phyloP scores from a whole-genome alignment of 148 eudicot genomes.

The Gaultheria prostrata region DNA sequence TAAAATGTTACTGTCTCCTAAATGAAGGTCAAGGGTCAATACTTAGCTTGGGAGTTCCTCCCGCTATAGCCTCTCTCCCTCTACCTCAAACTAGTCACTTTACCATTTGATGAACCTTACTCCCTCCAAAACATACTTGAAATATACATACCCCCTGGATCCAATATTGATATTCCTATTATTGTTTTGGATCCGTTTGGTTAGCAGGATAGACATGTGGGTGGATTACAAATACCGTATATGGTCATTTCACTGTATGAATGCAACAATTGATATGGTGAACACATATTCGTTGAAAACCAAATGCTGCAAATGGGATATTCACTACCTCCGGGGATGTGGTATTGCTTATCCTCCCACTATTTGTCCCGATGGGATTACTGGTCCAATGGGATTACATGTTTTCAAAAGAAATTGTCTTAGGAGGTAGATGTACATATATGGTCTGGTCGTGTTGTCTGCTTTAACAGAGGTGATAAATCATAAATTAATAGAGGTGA shows the following conservation, averaged over 20 bases:
- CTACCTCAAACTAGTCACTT: neutral
- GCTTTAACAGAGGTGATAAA: too few relatives aligned
- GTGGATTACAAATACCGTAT: neutral
- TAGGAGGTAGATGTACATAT: neutral
- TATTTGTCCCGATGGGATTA: too few relatives aligned
- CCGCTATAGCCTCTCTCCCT: neutral
- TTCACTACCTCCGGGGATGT: neutral
- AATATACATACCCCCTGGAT: neutral
- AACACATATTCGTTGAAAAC: neutral
- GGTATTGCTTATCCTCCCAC: neutral
- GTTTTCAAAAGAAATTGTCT: neutral
- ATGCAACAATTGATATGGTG: neutral
- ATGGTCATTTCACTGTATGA: neutral
- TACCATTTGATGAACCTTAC: neutral
- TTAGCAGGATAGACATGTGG: neutral
- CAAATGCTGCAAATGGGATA: neutral
- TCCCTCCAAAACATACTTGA: neutral
- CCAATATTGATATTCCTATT: neutral
- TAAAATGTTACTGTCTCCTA: neutral
- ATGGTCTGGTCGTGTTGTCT: neutral
- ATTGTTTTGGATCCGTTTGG: neutral
- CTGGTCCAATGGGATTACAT: neutral
- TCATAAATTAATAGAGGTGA: neutral
- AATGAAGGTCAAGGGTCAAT: slow-evolving; percentile 1
- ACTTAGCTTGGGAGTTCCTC: neutral